A percentile compares a stretch with the other conserved stretches of the same genome.
Evolutionary conservation across 805 yeast genomes (phyloP).

Genomic region (Wickerhamiella kurtzmanii): DNA sequence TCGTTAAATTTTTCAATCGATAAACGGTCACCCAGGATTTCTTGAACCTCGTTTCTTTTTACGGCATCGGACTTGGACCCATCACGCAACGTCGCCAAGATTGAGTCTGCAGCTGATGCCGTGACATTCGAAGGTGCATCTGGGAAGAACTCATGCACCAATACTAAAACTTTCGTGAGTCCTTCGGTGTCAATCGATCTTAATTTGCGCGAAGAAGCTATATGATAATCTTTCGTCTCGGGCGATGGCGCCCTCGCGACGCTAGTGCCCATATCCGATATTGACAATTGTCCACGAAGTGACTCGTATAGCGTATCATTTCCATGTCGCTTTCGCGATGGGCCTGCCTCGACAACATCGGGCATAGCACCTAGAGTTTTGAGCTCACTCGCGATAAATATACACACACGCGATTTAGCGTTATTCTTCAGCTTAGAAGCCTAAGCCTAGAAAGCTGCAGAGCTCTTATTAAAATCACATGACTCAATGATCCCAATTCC

Average conservation of each 20-base stretch:
- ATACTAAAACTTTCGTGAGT: constrained; percentile 39
- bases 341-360: constrained; percentile 3
- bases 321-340: background rate
- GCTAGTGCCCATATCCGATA: constrained; percentile 54
- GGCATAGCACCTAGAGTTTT: constrained; percentile 9
- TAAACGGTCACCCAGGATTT: constrained; percentile 32
- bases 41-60: constrained; percentile 39
- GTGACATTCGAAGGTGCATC: constrained; percentile 70
- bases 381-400: too few species aligned
- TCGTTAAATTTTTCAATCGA: constrained; percentile 35
- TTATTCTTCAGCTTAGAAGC: background rate
- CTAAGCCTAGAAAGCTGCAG: background rate
- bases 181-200: background rate
- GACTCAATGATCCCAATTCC: too few species aligned
- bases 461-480: background rate
- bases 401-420: too few species aligned
- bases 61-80: constrained; percentile 31
- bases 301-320: constrained; percentile 27
- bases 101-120: constrained; percentile 44
- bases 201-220: background rate
- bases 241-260: constrained; percentile 18
- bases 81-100: constrained; percentile 41
- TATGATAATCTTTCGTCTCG: background rate
- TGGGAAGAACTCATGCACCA: constrained; percentile 45
- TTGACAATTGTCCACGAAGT: constrained; percentile 47